A percentile compares a stretch with the other conserved stretches of the same genome.
Conservation (phyloP, 345 rosid genomes). For the Viola odorata region DNA sequence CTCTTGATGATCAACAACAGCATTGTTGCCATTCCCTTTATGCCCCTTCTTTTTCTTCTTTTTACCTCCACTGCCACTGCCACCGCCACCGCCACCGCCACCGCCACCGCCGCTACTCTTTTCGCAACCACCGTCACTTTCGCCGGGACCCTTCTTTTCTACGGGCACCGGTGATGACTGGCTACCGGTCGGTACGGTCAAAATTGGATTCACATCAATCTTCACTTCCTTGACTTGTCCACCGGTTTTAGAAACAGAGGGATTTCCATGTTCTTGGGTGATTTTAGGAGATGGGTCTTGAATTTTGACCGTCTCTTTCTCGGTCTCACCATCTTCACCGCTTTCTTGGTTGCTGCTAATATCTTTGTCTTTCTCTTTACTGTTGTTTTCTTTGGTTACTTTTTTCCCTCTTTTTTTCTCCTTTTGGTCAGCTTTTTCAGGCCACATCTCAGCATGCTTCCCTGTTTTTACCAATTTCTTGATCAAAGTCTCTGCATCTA, state of each 20-base stretch:
- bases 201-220: slow-evolving; percentile 19
- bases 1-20: background rate
- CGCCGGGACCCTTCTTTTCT: slow-evolving; percentile 23
- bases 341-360: slow-evolving; percentile 36
- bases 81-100: slow-evolving; percentile 9
- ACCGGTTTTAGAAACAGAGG: slow-evolving; percentile 10
- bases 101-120: slow-evolving; percentile 17
- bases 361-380: slow-evolving; percentile 6
- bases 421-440: slow-evolving; percentile 38
- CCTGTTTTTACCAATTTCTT: slow-evolving; percentile 17
- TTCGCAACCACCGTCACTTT: slow-evolving; percentile 15
- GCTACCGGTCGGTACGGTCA: slow-evolving; percentile 10
- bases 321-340: slow-evolving; percentile 20
- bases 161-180: slow-evolving; percentile 26
- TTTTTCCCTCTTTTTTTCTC: slow-evolving; percentile 25
- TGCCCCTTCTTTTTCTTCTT: slow-evolving; percentile 74
- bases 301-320: slow-evolving; percentile 11
- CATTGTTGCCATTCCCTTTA: slow-evolving; percentile 18
- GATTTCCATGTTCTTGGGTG: background rate
- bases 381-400: slow-evolving; percentile 16
- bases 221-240: slow-evolving; percentile 20
- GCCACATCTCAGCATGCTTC: slow-evolving; percentile 36
- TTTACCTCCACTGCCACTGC: slow-evolving; percentile 29
- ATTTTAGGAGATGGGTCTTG: slow-evolving; percentile 7
- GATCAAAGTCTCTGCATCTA: slow-evolving; percentile 31